phyloP scores from a whole-genome alignment of 208 protist genomes.

The Leishmania turanica region DNA sequence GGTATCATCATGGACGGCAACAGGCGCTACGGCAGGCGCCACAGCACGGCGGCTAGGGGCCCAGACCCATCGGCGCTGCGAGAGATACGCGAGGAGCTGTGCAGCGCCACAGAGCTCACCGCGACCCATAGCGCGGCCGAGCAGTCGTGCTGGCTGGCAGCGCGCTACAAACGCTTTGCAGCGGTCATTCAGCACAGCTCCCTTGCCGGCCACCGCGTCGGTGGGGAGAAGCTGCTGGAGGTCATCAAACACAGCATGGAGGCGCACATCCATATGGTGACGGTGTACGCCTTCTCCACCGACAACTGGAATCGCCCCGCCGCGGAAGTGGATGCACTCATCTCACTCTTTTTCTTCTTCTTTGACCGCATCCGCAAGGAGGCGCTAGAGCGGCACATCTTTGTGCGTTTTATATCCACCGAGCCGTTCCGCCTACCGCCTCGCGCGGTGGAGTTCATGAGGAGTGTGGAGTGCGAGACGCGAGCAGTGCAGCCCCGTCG shows the following conservation, averaged over 20 bases:
- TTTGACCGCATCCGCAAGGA: conserved; percentile 69
- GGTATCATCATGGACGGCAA: conserved; percentile 94
- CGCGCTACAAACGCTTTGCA: conserved; percentile 33
- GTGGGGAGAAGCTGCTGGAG: conserved; percentile 83
- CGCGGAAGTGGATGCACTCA: conserved; percentile 81
- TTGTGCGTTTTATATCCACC: conserved; percentile 88
- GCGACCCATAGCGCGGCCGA: background rate
- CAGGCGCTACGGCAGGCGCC: conserved; percentile 60
- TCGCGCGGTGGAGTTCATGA: conserved; percentile 66
- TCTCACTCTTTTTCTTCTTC: conserved; percentile 84
- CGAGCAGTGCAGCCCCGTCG: conserved; percentile 43
- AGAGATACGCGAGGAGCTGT: conserved; percentile 21
- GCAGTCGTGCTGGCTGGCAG: conserved; percentile 14
- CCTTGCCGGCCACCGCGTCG: conserved; percentile 79
- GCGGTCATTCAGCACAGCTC: conserved; percentile 51
- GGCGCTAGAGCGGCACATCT: conserved; percentile 66
- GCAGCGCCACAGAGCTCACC: background rate
- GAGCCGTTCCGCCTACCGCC: conserved; percentile 52
- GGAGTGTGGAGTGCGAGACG: conserved; percentile 64
- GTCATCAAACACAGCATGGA: conserved; percentile 74
- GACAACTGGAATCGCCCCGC: conserved; percentile 86
- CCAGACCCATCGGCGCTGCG: conserved; percentile 19
- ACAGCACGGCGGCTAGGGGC: conserved; percentile 1
- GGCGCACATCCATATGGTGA: conserved; percentile 72
- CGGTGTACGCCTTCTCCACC: conserved; percentile 90